phyloP scores from a whole-genome alignment of 495 filamentous ascomycete species.

The Penicillium soppii region DNA sequence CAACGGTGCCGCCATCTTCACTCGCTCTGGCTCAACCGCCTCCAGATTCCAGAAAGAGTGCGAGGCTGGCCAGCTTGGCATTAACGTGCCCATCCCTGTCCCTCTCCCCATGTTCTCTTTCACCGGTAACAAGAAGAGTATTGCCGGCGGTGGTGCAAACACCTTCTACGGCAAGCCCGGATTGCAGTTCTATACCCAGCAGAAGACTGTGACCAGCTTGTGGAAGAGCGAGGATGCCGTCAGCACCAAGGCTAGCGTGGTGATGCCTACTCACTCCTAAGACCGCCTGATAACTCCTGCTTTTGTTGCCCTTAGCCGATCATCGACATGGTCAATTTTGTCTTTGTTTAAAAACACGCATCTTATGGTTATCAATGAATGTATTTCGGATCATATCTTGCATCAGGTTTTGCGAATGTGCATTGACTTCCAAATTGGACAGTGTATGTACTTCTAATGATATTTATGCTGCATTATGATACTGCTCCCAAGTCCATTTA shows the following conservation, averaged over 20 bases:
- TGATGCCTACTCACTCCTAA: constrained; percentile 85
- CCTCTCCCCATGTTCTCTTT: constrained; percentile 96
- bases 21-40: constrained; percentile 60
- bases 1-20: constrained; percentile 71
- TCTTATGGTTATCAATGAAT: constrained; percentile 1
- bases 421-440: background rate
- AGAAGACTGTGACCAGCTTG: constrained; percentile 93
- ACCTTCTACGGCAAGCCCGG: constrained; percentile 95
- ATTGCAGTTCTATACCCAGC: constrained; percentile 91
- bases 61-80: constrained; percentile 57
- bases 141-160: constrained; percentile 90
- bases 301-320: too few species aligned
- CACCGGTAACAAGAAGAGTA: constrained; percentile 96
- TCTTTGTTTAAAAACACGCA: constrained; percentile 1
- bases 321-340: background rate
- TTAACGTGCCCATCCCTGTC: constrained; percentile 76
- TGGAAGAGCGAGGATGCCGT: constrained; percentile 87
- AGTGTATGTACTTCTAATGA: background rate
- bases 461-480: background rate
- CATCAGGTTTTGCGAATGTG: background rate
- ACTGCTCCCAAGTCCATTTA: background rate
- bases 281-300: too few species aligned
- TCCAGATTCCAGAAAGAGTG: constrained; percentile 63
- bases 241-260: constrained; percentile 72
- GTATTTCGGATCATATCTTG: background rate